Evolutionary conservation across 2,329 filamentous ascomycete species (phyloP).

Genomic region (Pyrenophora graminea): DNA sequence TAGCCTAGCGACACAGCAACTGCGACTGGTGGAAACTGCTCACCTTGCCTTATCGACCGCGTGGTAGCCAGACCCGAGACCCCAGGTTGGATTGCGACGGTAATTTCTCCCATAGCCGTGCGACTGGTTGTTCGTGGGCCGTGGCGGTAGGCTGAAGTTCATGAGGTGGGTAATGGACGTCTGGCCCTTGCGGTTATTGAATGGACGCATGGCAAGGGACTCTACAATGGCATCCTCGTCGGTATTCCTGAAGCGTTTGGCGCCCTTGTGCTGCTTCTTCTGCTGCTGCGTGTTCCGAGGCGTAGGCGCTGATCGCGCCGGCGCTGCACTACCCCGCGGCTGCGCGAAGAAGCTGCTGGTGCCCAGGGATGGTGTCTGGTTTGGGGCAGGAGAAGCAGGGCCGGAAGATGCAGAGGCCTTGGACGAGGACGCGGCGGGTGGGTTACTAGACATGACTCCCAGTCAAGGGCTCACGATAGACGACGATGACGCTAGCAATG

Average conservation of each 20-base stretch:
- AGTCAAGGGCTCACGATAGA: conserved; percentile 30
- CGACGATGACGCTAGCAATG: conserved; percentile 2
- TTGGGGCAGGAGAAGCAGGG: conserved; percentile 50
- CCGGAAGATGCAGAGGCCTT: conserved; percentile 46
- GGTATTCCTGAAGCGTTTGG: conserved; percentile 72
- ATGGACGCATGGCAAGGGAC: conserved; percentile 66
- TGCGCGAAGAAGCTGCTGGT: conserved; percentile 51
- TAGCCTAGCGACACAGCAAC: background rate
- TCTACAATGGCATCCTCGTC: conserved; percentile 90
- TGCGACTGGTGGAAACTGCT: conserved; percentile 2
- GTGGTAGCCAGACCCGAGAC: conserved; percentile 85
- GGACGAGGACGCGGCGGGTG: conserved; percentile 47
- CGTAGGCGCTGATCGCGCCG: conserved; percentile 48
- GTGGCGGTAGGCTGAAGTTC: conserved; percentile 82
- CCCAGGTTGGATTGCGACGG: conserved; percentile 78
- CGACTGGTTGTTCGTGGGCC: conserved; percentile 64
- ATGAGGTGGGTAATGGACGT: conserved; percentile 97
- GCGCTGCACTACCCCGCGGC: conserved; percentile 48
- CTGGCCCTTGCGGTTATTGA: conserved; percentile 80
- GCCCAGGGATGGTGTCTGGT: conserved; percentile 50
- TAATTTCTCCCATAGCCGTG: conserved; percentile 57
- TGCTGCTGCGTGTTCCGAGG: conserved; percentile 76
- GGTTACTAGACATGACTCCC: conserved; percentile 52
- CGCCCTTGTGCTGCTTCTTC: conserved; percentile 82
- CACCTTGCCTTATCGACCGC: conserved; percentile 87